These are phyloP conservation scores for Kwoniella dejecticola DNA, from an alignment of 768 basidiomycete genomes.

Conservation along the genomic window DNA sequence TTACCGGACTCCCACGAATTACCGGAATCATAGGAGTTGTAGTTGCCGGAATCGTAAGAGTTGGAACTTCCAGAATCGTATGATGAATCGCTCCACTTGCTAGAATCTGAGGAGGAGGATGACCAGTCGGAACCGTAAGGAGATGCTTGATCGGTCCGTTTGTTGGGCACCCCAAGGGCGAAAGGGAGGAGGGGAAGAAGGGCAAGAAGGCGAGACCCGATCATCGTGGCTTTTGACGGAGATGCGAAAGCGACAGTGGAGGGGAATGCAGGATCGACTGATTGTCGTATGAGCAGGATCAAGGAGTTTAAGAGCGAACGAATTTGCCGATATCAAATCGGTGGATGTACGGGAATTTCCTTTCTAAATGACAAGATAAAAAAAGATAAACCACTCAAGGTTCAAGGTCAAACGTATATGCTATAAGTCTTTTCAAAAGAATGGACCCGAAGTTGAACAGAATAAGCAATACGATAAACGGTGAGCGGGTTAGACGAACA, in stretches of 20 bases:
- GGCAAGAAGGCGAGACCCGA: neutral
- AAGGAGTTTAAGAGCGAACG: too few species aligned
- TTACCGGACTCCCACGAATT: neutral
- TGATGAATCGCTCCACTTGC: too few species aligned
- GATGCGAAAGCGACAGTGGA: too few species aligned
- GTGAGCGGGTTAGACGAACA: constrained; percentile 20
- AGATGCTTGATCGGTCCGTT: neutral
- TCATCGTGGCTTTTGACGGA: too few species aligned
- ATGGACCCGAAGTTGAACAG: neutral
- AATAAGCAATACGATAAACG: constrained; percentile 3
- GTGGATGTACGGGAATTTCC: too few species aligned
- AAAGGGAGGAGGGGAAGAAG: neutral
- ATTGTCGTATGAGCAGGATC: too few species aligned
- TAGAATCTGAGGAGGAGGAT: neutral
- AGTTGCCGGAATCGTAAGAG: constrained; percentile 1
- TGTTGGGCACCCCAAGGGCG: neutral
- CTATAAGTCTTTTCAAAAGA: constrained; percentile 13
- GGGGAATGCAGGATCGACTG: too few species aligned
- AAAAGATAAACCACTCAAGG: too few species aligned
- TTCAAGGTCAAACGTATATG: neutral
- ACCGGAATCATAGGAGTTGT: neutral
- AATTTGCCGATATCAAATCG: neutral
- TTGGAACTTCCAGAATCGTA: neutral
- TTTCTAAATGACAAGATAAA: too few species aligned
- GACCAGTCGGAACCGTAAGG: neutral